Evolutionary conservation across 352 stramenopile genomes (phyloP).

Genomic region (Globisporangium cederbergense): DNA sequence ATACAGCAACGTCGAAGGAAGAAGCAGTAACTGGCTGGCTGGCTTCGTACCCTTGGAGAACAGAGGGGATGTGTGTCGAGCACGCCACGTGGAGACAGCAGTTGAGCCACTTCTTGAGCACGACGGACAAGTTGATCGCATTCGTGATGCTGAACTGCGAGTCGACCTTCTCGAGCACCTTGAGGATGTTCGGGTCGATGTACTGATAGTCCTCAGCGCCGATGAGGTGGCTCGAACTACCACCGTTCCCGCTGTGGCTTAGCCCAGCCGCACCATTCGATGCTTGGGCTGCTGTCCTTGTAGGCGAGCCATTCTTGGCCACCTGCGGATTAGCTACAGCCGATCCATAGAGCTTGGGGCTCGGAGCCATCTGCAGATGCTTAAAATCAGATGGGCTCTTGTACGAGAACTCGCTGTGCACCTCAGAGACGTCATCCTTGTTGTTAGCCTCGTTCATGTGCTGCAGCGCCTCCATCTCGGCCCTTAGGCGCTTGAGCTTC

Average conservation of each 20-base stretch:
- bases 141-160: constrained; percentile 85
- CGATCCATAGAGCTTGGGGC: background rate
- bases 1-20: background rate
- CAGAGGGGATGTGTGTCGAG: constrained; percentile 40
- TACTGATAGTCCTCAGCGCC: constrained; percentile 54
- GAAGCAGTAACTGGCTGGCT: background rate
- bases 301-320: background rate
- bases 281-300: background rate
- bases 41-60: constrained; percentile 30
- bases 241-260: background rate
- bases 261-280: constrained; percentile 2
- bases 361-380: constrained; percentile 12
- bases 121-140: constrained; percentile 57
- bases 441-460: constrained; percentile 59
- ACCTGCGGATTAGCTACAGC: background rate
- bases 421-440: constrained; percentile 26
- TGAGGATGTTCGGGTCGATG: constrained; percentile 78
- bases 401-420: constrained; percentile 16
- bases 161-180: constrained; percentile 80
- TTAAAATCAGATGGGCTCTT: constrained; percentile 14
- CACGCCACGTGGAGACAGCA: constrained; percentile 56
- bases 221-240: constrained; percentile 24
- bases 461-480: constrained; percentile 71
- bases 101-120: constrained; percentile 78
- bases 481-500: constrained; percentile 61